Base-by-base conservation (phyloP, 495 filamentous ascomycete genomes). In the Podospora conica region DNA sequence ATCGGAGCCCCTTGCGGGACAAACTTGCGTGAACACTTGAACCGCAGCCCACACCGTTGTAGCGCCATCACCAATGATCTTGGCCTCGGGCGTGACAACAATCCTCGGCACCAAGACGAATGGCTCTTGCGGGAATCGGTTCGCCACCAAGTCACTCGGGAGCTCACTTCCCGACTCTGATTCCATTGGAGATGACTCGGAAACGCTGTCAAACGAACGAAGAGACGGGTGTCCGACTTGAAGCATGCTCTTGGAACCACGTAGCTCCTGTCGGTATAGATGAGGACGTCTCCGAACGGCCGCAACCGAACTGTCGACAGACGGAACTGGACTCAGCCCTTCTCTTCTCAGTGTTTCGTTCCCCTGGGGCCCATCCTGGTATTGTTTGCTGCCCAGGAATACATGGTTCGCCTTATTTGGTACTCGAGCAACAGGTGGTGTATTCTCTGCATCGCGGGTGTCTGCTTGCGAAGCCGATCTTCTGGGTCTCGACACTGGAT, bases 41-140 rank as follows among this genome's bases (percentile, higher is more conserved):
- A 86, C 70, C 18, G 79, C 80, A 15, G 75, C 78, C 83, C 80
- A 86, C 8, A 85, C 33, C 31, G 55, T 71, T 31, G 69, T 69
- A 28, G 62, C 66, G 8, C 65, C 72, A 18, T 74, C 70, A 24
- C 78, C 70, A 1, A 81, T 65, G n/a, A 75, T 74, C 9, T 84
- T 82, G 74, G 75, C 76, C 61, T 86, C 87, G 0, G 87, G 84
- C 3, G 75, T 85, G 28, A 82, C 76, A 1, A 73, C 69, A 23
- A 82, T 76, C 18, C 76, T 68, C 12, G 77, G 81, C 29, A 76
- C 71, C 20, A 83, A 73, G 9, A 81, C 63, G 24, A 73, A 74
- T 0, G 74, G 74, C 20, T 76, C 75, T 15, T 31, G 33, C 18
- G 53, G 24, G 24, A 15, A n/a, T 15, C 29, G 9, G 18, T n/a